Base-by-base conservation (phyloP, 192 early-diverging fungal genomes). In the Backusella westeae region DNA sequence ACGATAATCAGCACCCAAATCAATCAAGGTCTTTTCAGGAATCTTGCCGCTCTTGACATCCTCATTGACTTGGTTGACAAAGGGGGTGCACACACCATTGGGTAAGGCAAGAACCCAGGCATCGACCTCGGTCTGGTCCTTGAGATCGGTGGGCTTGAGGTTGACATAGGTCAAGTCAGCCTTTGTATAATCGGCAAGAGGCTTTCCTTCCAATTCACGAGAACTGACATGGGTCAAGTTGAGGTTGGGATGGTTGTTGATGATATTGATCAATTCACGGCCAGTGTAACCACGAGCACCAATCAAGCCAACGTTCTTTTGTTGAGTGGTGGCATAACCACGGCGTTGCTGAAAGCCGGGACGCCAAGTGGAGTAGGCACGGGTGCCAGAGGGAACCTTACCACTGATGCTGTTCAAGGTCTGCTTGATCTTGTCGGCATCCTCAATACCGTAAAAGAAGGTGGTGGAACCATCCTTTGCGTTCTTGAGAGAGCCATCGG, bases 231-330 rank as follows among this genome's bases (percentile, higher is more conserved):
- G 92, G 17, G 93, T 89, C 41, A 99, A 88, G 73, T 96, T 92
- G 10, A 97, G 81, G 32, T 87, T 77, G 63, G 96, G 97, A 79
- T 99, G 98, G 19, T 84, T 87, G 76, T 96, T 90, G 69, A 99
- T 90, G 10, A 99, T 85, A 67, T 89, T 87, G 78, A 99, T 97
- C 66, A 99, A 88, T 83, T 99, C 96, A 69, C 91, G 93, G 9
- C 98, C 98, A 26, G 98, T 99, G 82, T 93, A 96, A 26, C 98
- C 98, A 71, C 98, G 94, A 34, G 98, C 98, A 44, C 98, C 98
- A 74, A 99, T 97, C 36, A 99, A 87, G 34, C 97, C 97, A 44
- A 99, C 90, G 65, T 85, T 87, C 78, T 84, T 79, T 19, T 75
- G 29, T 8, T 34, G 42, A 21, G 82, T 69, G 19, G 67, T 70